phyloP scores from a whole-genome alignment of 768 basidiomycete genomes.

The Lyophyllum atratum region DNA sequence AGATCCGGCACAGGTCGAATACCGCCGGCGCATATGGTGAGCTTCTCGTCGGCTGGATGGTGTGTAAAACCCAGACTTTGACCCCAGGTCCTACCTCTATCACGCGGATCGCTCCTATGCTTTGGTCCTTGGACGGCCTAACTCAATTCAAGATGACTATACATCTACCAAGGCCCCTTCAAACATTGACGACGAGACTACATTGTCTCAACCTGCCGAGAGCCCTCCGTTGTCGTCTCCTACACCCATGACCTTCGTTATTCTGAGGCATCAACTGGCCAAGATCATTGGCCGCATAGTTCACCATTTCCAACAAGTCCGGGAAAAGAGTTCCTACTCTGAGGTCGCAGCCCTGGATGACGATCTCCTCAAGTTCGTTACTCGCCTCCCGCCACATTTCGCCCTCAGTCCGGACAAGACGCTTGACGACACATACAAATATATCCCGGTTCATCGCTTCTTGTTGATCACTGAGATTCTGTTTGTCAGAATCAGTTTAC shows the following conservation, averaged over 20 bases:
- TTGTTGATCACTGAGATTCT: slow-evolving; percentile 88
- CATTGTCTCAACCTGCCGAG: slow-evolving; percentile 44
- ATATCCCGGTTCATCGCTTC: slow-evolving; percentile 83
- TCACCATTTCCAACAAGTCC: slow-evolving; percentile 90
- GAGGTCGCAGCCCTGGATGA: slow-evolving; percentile 85
- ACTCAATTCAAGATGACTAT: slow-evolving; percentile 87
- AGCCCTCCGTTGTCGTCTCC: slow-evolving; percentile 66
- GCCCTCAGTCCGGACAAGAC: slow-evolving; percentile 75
- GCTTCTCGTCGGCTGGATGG: slow-evolving; percentile 1
- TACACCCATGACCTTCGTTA: slow-evolving; percentile 85
- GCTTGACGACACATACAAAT: slow-evolving; percentile 65
- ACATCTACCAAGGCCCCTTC: slow-evolving; percentile 79
- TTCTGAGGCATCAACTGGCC: slow-evolving; percentile 81
- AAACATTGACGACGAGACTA: slow-evolving; percentile 68
- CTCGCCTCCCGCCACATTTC: slow-evolving; percentile 77
- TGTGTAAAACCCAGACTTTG: slow-evolving; percentile 3
- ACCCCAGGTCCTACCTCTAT: slow-evolving; percentile 79
- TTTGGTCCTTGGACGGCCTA: slow-evolving; percentile 86
- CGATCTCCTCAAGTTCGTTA: slow-evolving; percentile 76
- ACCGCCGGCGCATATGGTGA: slow-evolving; percentile 88
- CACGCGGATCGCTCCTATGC: slow-evolving; percentile 94
- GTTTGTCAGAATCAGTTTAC: slow-evolving; percentile 81
- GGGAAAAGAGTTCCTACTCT: slow-evolving; percentile 74
- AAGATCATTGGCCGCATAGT: slow-evolving; percentile 87
- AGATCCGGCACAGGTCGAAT: slow-evolving; percentile 78